phyloP scores from a whole-genome alignment of 192 early-diverging fungal species.

The Podila horticola region DNA sequence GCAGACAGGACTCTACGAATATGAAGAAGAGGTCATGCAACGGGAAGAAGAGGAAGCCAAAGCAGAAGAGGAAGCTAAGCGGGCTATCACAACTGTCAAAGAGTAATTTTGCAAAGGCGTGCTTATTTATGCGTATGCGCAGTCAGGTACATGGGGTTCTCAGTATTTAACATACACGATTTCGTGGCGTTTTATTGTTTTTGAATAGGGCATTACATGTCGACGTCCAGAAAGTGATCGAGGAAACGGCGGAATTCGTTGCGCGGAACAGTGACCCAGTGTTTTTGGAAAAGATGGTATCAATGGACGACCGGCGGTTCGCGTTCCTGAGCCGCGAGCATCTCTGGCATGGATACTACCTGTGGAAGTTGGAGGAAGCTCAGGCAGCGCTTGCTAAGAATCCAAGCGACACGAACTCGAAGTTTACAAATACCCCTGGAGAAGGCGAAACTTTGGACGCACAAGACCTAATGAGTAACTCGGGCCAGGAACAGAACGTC shows the following conservation, averaged over 20 bases:
- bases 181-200: not conserved
- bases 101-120: not conserved
- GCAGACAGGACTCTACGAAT: constrained; percentile 67
- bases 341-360: constrained; percentile 26
- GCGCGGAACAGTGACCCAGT: not conserved
- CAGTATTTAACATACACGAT: not conserved
- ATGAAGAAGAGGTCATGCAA: constrained; percentile 44
- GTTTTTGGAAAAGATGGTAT: constrained; percentile 16
- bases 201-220: constrained; percentile 12
- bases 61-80: constrained; percentile 24
- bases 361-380: not conserved
- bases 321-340: constrained; percentile 21
- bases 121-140: not conserved
- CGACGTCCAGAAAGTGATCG: constrained; percentile 35
- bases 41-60: constrained; percentile 38
- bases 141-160: not conserved
- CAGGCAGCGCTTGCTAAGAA: not conserved
- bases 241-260: constrained; percentile 31
- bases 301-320: constrained; percentile 11
- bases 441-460: too few species aligned
- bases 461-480: too few species aligned
- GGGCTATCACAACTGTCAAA: not conserved
- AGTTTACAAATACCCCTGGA: not conserved
- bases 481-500: not conserved
- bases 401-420: not conserved